phyloP scores from a whole-genome alignment of 768 basidiomycete species.

The Lentinula aciculospora region DNA sequence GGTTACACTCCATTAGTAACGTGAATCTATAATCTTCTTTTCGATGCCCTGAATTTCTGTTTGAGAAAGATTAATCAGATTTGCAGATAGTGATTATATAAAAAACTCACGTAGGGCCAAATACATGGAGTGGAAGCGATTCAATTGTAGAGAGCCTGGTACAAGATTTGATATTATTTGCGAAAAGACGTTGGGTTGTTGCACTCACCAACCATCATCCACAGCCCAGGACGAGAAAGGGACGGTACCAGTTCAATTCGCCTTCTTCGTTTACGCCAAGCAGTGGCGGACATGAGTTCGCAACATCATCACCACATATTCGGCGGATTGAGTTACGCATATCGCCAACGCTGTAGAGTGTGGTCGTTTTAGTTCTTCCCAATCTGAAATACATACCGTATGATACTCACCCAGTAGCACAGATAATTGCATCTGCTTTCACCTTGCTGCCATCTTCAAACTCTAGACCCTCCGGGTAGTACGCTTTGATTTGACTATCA shows the following conservation, averaged over 20 bases:
- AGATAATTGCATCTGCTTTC: slow-evolving; percentile 32
- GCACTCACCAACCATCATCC: slow-evolving; percentile 1
- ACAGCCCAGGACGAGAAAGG: slow-evolving; percentile 24
- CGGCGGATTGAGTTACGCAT: slow-evolving; percentile 18
- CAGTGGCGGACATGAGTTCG: slow-evolving; percentile 30
- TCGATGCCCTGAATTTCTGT: slow-evolving; percentile 1
- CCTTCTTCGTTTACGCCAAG: slow-evolving; percentile 50
- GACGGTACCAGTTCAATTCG: slow-evolving; percentile 30
- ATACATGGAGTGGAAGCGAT: background rate
- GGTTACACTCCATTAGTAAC: too few relatives aligned
- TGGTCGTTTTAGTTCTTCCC: background rate
- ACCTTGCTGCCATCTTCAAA: slow-evolving; percentile 25
- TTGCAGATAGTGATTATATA: too few relatives aligned
- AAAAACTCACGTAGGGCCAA: slow-evolving; percentile 1
- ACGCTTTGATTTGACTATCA: slow-evolving; percentile 29
- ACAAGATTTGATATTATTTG: background rate
- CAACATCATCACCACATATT: slow-evolving; percentile 31
- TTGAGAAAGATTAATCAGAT: background rate
- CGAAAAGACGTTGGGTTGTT: background rate
- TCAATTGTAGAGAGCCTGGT: background rate
- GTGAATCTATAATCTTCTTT: background rate
- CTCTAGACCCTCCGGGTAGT: slow-evolving; percentile 21
- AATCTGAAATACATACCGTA: slow-evolving; percentile 9
- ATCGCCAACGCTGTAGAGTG: slow-evolving; percentile 15
- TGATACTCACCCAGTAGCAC: slow-evolving; percentile 31